These are phyloP conservation scores for Tylopilus intermedius DNA, from an alignment of 768 basidiomycete genomes.

Conservation along the genomic window DNA sequence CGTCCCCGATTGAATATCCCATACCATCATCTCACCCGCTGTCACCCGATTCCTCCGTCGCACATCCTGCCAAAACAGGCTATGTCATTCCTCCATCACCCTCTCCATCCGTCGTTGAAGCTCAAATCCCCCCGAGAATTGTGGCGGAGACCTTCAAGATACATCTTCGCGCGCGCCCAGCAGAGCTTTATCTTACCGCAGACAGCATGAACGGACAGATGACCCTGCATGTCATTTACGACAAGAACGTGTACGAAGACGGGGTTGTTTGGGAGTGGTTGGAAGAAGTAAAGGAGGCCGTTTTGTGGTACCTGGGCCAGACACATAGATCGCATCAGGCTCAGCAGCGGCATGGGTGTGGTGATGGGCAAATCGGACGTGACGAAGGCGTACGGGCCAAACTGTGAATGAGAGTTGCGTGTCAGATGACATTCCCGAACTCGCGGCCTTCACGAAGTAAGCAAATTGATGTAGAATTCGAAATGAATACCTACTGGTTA, in stretches of 20 bases:
- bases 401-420: not conserved
- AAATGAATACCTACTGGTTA: too few species aligned
- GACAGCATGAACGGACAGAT: conserved; percentile 31
- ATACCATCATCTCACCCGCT: conserved; percentile 20
- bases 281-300: conserved; percentile 1
- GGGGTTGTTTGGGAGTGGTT: conserved; percentile 44
- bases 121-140: conserved; percentile 6
- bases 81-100: not conserved
- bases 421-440: too few species aligned
- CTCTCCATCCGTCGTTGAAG: not conserved
- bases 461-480: too few species aligned
- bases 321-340: not conserved
- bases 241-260: conserved; percentile 43
- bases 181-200: conserved; percentile 43
- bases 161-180: conserved; percentile 40
- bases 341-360: not conserved
- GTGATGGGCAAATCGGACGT: not conserved
- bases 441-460: too few species aligned
- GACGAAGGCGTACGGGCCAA: not conserved
- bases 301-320: not conserved
- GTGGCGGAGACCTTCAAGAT: conserved; percentile 4
- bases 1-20: conserved; percentile 37
- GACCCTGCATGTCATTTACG: conserved; percentile 33
- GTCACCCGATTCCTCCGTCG: conserved; percentile 17
- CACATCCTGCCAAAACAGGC: conserved; percentile 14